Percentiles rank a stretch among this genome's conserved stretches.
Conservation (phyloP, 2,329 filamentous ascomycete genomes). For the Neofusicoccum umdonicola region DNA sequence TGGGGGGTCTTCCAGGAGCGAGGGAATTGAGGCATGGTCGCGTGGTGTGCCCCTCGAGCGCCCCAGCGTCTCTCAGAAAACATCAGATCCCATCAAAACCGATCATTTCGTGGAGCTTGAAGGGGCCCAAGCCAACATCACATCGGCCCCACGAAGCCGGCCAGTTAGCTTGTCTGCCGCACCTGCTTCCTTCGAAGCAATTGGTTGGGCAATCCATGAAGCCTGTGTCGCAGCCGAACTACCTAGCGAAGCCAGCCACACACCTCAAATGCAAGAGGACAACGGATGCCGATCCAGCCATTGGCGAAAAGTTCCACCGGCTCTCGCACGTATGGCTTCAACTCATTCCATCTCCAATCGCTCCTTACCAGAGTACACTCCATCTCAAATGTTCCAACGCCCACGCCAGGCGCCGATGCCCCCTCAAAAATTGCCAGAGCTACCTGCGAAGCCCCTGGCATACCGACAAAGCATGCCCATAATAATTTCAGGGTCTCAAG, state of each 20-base stretch:
- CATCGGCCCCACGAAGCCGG: neutral
- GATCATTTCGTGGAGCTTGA: neutral
- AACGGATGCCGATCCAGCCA: neutral
- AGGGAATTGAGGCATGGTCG: neutral
- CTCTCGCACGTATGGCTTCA: constrained; percentile 3
- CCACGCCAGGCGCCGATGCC: neutral
- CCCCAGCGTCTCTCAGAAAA: neutral
- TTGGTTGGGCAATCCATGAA: neutral
- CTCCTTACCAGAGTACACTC: neutral
- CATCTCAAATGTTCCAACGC: constrained; percentile 6
- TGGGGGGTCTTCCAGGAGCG: neutral
- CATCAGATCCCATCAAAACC: neutral
- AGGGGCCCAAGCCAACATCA: neutral
- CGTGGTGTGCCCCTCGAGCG: neutral
- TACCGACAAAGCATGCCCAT: constrained; percentile 9
- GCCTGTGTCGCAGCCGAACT: neutral
- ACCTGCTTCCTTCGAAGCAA: neutral
- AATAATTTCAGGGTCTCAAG: neutral
- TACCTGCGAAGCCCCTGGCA: constrained; percentile 2
- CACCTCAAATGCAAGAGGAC: neutral
- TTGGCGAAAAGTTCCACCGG: constrained; percentile 1
- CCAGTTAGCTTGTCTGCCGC: constrained; percentile 3
- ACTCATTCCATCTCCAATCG: neutral
- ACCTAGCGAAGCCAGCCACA: neutral
- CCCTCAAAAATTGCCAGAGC: neutral